Evolutionary conservation across 1,284 basidiomycete species (phyloP).

Genomic region (Macrocystidia cucumis): DNA sequence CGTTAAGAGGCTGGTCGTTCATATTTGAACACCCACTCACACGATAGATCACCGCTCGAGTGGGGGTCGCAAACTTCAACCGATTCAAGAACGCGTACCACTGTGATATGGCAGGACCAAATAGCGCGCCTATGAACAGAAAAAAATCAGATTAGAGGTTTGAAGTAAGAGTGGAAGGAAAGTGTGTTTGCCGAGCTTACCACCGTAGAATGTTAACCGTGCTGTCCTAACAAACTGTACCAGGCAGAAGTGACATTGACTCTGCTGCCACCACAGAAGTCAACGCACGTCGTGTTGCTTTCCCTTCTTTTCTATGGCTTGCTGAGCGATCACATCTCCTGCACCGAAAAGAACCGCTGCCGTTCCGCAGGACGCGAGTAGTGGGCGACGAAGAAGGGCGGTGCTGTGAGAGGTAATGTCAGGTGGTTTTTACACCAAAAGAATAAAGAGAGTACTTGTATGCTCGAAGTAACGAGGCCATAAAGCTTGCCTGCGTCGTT

Average conservation of each 20-base stretch:
- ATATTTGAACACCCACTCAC: conserved; percentile 28
- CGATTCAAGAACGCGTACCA: conserved; percentile 65
- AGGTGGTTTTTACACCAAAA: background rate
- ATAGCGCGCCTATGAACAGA: conserved; percentile 42
- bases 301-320: conserved; percentile 66
- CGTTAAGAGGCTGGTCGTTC: conserved; percentile 2
- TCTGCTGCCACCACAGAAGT: background rate
- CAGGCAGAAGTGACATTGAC: background rate
- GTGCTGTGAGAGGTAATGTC: conserved; percentile 32
- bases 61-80: conserved; percentile 53
- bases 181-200: too few relatives aligned
- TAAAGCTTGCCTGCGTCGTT: too few relatives aligned
- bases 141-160: background rate
- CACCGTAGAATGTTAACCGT: conserved; percentile 70
- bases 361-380: conserved; percentile 57
- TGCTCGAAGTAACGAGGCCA: conserved; percentile 39
- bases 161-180: background rate
- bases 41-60: conserved; percentile 48
- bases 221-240: conserved; percentile 71
- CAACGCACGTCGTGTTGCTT: conserved; percentile 59
- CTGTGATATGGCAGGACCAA: conserved; percentile 65
- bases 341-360: conserved; percentile 65
- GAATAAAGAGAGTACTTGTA: conserved; percentile 40
- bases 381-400: conserved; percentile 53
- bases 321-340: conserved; percentile 82